These are phyloP conservation scores for Cucurbita ficifolia DNA, from an alignment of 306 rosid genomes.

Conservation along the genomic window DNA sequence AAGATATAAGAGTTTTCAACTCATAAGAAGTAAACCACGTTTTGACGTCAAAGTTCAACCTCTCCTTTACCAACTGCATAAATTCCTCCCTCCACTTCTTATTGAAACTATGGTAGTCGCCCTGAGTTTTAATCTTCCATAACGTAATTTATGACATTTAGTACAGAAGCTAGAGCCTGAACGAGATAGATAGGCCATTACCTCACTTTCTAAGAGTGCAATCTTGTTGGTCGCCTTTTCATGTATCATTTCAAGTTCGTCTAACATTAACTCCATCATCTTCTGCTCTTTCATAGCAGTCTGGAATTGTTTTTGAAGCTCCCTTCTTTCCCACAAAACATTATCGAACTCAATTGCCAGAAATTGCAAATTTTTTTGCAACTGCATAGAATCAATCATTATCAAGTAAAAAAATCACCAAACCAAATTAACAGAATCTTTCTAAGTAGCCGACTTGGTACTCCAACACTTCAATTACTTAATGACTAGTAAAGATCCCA, in stretches of 20 bases:
- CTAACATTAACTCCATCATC: conserved; percentile 45
- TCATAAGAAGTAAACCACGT: not conserved
- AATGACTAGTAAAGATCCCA: not conserved
- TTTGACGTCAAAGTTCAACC: not conserved
- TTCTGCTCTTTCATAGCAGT: conserved; percentile 43
- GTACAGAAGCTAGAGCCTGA: not conserved
- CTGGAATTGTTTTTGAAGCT: conserved; percentile 37
- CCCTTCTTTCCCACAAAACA: conserved; percentile 38
- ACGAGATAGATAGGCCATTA: conserved; percentile 8
- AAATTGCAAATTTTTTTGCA: conserved; percentile 28
- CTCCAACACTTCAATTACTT: not conserved
- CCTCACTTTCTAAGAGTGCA: conserved; percentile 46
- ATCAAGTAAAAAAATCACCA: not conserved
- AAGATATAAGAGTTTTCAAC: not conserved
- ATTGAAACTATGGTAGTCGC: not conserved
- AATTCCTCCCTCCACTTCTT: not conserved
- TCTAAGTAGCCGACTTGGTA: not conserved
- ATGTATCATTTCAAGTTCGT: conserved; percentile 62
- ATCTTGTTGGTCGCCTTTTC: conserved; percentile 50
- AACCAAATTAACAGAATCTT: not conserved
- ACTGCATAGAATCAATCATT: conserved; percentile 22
- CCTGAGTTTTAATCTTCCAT: not conserved
- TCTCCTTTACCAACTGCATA: not conserved
- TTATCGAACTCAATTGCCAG: conserved; percentile 38
- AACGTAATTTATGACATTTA: not conserved